Evolutionary conservation across 257 asterid species (phyloP), one percentile per base, ranked within the genome.

Genomic region (Nicotiana benthamiana): DNA sequence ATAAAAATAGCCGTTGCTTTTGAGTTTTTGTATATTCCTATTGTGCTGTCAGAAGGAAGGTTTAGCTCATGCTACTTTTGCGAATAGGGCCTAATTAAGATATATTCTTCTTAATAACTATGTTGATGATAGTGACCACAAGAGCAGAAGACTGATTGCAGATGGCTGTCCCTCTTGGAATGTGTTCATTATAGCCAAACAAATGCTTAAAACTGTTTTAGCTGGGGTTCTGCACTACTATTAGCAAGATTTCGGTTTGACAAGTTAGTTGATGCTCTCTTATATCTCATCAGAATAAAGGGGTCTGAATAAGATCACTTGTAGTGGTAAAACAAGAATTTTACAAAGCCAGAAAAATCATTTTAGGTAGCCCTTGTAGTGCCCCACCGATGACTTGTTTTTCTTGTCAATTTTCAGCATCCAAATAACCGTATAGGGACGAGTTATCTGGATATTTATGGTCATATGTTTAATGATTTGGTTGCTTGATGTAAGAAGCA

Each of bases 11-110:
- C n/a, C n/a, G n/a, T 82, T 48, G 80, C 80, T 90, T 85, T 90
- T 87, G 83, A 83, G 84, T 82, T 59, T 82, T 59, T 30, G 86
- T 56, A 84, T 84, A 87, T 87, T 84, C 89, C 79, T n/a, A 20
- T 54, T 28, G 53, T 72, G 70, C 46, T 16, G 46, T 62, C 82
- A 77, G 54, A 54, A 77, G 80, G 70, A 77, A 61, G 51, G 20
- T 77, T 66, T 34, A 77, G 80, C 70, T 32, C 22, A 61, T 46
- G 60, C 12, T 74, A 46, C 26, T 77, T 54, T 62, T 62, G n/a
- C 68, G 27, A 70, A 40, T 70, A 40, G 34, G 43, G 22, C 5
- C 46, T 43, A 70, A 70, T 70, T 46, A 43, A 43, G 13, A 13
- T 70, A 22, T 70, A 46, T 70, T 70, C 59, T 70, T 46, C 59